A percentile compares a stretch with the other conserved stretches of the same genome.
Evolutionary conservation across 768 basidiomycete species (phyloP).

Genomic region (Lenzites betulinus): DNA sequence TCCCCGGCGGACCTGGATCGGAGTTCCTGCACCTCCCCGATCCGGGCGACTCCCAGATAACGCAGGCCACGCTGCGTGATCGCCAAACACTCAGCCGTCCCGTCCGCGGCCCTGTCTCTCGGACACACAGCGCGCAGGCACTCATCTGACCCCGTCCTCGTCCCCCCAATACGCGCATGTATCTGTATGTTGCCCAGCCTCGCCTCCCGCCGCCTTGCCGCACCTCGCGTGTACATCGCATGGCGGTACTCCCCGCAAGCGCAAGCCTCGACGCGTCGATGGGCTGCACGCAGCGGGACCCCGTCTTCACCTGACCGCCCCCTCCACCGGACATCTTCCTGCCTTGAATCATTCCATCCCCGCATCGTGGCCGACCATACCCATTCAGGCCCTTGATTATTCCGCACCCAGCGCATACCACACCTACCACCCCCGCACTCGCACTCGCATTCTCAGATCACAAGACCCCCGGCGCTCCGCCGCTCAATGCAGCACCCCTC

Average conservation of each 20-base stretch:
- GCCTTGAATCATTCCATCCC: constrained; percentile 15
- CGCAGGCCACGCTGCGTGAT: constrained; percentile 9
- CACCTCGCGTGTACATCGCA: background rate
- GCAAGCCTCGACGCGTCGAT: constrained; percentile 4
- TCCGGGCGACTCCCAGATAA: constrained; percentile 11
- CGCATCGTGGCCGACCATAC: constrained; percentile 22
- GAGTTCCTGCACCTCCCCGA: constrained; percentile 15
- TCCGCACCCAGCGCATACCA: too few relatives aligned
- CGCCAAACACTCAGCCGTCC: background rate
- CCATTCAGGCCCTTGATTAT: constrained; percentile 11
- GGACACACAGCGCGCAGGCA: background rate
- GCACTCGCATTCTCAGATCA: constrained; percentile 16
- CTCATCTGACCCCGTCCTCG: constrained; percentile 8
- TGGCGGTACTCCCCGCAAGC: constrained; percentile 4
- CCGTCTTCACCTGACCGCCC: constrained; percentile 8
- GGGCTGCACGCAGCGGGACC: constrained; percentile 16
- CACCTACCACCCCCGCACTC: constrained; percentile 12
- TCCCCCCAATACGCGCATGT: background rate
- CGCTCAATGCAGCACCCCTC: constrained; percentile 8
- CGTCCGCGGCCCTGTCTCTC: constrained; percentile 1
- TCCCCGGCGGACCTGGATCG: constrained; percentile 11
- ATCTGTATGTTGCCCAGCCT: background rate
- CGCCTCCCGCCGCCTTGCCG: constrained; percentile 11
- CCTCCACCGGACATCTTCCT: constrained; percentile 16
- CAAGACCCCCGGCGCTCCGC: constrained; percentile 22